Base-by-base conservation (phyloP, 2,329 filamentous ascomycete genomes). In the Cladorrhinum sp. region DNA sequence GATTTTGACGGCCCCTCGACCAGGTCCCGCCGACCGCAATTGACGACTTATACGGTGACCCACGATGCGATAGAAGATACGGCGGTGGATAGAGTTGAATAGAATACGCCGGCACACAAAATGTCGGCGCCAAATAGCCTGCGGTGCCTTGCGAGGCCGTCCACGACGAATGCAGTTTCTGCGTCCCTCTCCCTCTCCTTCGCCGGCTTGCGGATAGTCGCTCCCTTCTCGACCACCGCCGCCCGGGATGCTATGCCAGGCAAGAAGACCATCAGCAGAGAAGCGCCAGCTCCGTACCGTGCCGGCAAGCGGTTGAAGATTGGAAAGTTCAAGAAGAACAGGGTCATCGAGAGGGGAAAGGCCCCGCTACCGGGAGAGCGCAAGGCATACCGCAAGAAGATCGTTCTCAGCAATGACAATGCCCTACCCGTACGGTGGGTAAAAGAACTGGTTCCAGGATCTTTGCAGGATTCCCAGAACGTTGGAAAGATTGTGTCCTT, bases 321-420 rank as follows among this genome's bases (percentile, higher is more conserved):
- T 29, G 65, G 65, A 48, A 71, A 69, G 58, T 68, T 68, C 64
- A 77, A 75, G 65, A 86, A 85, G 74, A 81, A 80, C 71, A 78
- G 74, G 68, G 69, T 72, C 16, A 70, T 78, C 50, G 74, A 73
- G 24, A 74, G 76, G 24, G 72, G 77, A 58, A 84, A 82, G 74
- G 81, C 85, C 16, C 89, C 90, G 20, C 79, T 79, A 12, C 81
- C 85, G 2, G 93, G 93, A 66, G 93, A 97, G 80, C 86, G 93
- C 66, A 96, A 92, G 77, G 90, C 91, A 25, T 81, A 91, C 72
- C 87, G 92, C 66, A 96, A 96, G 79, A 87, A 91, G 67, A 91
- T 99, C 70, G 87, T 96, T 62, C 85, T 99, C 62, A 93, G 89
- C 80, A 99, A 98, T 78, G 90, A 91, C 75, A 98, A 96, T 77